phyloP scores from a whole-genome alignment of 2,329 filamentous ascomycete species.

The Claviceps cyperi region DNA sequence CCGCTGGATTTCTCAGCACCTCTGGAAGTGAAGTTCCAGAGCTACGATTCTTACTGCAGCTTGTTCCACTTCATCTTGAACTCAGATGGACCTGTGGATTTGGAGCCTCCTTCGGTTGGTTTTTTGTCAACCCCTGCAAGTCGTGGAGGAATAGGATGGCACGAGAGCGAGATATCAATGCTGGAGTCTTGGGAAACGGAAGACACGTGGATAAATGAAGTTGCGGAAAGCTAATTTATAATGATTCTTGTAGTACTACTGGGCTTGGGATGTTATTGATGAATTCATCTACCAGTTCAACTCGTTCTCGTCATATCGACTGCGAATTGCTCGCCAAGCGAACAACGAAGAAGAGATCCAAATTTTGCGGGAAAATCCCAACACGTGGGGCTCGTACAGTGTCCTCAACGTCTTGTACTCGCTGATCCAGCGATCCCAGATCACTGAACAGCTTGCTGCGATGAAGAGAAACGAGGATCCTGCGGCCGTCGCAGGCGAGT shows the following conservation, averaged over 20 bases:
- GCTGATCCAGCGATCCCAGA: constrained; percentile 94
- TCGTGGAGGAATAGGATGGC: not conserved
- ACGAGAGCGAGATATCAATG: too few species aligned
- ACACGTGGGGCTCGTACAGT: constrained; percentile 99
- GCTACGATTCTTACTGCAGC: constrained; percentile 99
- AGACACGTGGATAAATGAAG: not conserved
- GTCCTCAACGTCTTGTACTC: constrained; percentile 99
- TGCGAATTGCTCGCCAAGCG: constrained; percentile 70
- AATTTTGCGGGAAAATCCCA: constrained; percentile 87
- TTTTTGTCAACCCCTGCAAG: not conserved
- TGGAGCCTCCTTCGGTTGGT: constrained; percentile 88
- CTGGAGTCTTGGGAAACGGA: not conserved
- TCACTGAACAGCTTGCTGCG: constrained; percentile 89
- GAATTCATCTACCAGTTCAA: constrained; percentile 99
- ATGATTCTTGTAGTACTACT: constrained; percentile 60
- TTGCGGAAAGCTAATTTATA: not conserved
- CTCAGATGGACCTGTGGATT: constrained; percentile 94
- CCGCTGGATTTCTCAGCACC: constrained; percentile 93
- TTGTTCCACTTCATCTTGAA: constrained; percentile 99
- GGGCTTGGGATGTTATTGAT: constrained; percentile 99
- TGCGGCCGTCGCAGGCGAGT: constrained; percentile 78
- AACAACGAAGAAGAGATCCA: constrained; percentile 85
- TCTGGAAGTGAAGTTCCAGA: constrained; percentile 92
- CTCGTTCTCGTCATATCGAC: constrained; percentile 94
- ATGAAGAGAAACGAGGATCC: constrained; percentile 92